Conservation (phyloP, 768 basidiomycete genomes). For the Russula olivacea region DNA sequence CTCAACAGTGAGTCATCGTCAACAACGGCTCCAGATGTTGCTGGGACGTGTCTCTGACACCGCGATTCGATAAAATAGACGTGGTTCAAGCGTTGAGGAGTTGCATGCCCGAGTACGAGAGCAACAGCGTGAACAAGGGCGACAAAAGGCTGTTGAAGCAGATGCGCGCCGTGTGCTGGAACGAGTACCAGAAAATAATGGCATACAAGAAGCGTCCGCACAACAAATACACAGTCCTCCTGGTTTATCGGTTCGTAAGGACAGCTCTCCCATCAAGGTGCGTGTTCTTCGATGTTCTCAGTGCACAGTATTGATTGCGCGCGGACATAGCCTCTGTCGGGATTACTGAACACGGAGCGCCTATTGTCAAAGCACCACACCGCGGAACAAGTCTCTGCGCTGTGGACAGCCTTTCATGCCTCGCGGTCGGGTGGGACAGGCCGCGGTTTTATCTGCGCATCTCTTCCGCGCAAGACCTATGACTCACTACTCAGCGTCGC, state of each 20-base stretch:
- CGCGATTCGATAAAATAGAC: conserved; percentile 7
- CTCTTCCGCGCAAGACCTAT: conserved; percentile 70
- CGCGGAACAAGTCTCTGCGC: conserved; percentile 61
- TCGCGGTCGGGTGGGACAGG: conserved; percentile 75
- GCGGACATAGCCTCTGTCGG: conserved; percentile 60
- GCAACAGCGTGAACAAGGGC: conserved; percentile 12
- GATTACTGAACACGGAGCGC: conserved; percentile 71
- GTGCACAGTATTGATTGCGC: not conserved
- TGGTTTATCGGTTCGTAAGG: conserved; percentile 39
- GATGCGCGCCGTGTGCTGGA: conserved; percentile 18
- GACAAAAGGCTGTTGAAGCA: conserved; percentile 20
- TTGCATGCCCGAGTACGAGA: conserved; percentile 10
- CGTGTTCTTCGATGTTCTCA: conserved; percentile 23
- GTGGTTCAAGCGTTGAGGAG: conserved; percentile 16
- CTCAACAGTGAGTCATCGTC: conserved; percentile 51
- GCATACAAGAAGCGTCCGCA: conserved; percentile 16
- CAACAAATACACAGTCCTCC: conserved; percentile 10
- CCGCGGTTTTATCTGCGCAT: conserved; percentile 79
- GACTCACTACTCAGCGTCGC: conserved; percentile 59
- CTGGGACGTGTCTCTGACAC: conserved; percentile 1
- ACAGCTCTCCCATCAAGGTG: conserved; percentile 65
- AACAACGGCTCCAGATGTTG: not conserved
- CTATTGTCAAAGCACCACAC: conserved; percentile 65
- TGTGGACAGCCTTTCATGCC: conserved; percentile 89
- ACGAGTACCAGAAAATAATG: not conserved